phyloP scores from a whole-genome alignment of 495 filamentous ascomycete genomes.

The Sordaria brevicollis region DNA sequence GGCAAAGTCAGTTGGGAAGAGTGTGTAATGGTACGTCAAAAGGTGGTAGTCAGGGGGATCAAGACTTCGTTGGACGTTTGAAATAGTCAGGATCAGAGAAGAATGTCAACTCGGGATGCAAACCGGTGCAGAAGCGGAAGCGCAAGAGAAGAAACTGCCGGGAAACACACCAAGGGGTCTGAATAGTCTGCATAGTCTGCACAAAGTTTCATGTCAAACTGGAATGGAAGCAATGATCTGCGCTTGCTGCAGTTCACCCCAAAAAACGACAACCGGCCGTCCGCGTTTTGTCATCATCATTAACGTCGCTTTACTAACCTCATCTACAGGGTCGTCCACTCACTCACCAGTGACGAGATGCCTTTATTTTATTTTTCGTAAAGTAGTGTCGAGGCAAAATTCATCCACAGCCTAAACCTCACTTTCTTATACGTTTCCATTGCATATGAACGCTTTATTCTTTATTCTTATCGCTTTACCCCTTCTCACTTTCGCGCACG shows the following conservation, averaged over 20 bases:
- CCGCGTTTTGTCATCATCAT: background rate
- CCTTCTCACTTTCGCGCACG: background rate
- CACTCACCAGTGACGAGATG: background rate
- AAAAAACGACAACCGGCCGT: background rate
- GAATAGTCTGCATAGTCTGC: no score
- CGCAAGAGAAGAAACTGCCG: background rate
- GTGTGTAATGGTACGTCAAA: background rate
- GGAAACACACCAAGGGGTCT: background rate
- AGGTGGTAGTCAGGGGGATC: background rate
- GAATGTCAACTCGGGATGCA: background rate
- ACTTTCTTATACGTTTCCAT: background rate
- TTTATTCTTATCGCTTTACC: background rate
- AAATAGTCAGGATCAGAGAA: background rate
- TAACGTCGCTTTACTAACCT: background rate
- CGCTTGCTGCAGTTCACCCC: background rate
- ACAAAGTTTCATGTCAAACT: background rate
- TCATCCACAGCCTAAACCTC: background rate
- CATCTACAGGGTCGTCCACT: background rate
- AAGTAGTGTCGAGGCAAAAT: background rate
- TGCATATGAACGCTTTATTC: background rate
- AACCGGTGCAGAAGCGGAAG: background rate
- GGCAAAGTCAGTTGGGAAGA: background rate
- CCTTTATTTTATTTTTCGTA: background rate
- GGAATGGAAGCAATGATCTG: background rate
- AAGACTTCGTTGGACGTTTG: background rate